phyloP scores from a whole-genome alignment of 768 basidiomycete species.

The Agaricus blazei region DNA sequence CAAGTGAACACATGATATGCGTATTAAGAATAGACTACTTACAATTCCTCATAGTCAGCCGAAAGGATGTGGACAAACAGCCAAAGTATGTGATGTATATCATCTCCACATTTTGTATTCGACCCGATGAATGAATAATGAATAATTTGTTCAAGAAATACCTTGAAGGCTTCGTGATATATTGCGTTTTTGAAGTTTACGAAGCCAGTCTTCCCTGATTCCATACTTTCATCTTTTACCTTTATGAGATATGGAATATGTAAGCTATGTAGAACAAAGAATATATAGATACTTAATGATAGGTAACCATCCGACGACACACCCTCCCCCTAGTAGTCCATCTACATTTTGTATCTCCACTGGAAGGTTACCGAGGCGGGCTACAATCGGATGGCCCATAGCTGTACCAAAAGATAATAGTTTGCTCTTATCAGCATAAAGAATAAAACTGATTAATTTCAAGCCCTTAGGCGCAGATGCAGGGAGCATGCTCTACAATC shows the following conservation, averaged over 20 bases:
- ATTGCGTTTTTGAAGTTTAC: conserved; percentile 28
- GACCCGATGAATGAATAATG: conserved; percentile 10
- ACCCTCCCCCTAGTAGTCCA: conserved; percentile 24
- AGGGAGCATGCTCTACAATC: not conserved
- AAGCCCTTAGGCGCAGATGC: too few species aligned
- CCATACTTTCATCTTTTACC: conserved; percentile 20
- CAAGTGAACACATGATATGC: too few species aligned
- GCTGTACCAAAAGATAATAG: conserved; percentile 29
- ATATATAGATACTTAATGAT: conserved; percentile 18
- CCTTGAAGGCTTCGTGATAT: conserved; percentile 31
- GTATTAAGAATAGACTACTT: conserved; percentile 9
- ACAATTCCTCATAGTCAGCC: conserved; percentile 45
- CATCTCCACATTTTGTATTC: conserved; percentile 12
- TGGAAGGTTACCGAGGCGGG: conserved; percentile 24
- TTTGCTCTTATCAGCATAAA: conserved; percentile 36
- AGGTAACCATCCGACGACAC: conserved; percentile 32
- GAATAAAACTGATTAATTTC: conserved; percentile 20
- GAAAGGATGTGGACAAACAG: conserved; percentile 33
- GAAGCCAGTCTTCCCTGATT: conserved; percentile 24
- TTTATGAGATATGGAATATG: conserved; percentile 3
- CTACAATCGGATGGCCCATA: conserved; percentile 32
- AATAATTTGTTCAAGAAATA: conserved; percentile 22
- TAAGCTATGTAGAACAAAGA: too few species aligned
- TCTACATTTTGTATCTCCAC: conserved; percentile 24
- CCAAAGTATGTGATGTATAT: conserved; percentile 22